These are phyloP conservation scores for Emergomyces orientalis DNA, from an alignment of 2,329 filamentous ascomycete genomes.

Conservation along the genomic window DNA sequence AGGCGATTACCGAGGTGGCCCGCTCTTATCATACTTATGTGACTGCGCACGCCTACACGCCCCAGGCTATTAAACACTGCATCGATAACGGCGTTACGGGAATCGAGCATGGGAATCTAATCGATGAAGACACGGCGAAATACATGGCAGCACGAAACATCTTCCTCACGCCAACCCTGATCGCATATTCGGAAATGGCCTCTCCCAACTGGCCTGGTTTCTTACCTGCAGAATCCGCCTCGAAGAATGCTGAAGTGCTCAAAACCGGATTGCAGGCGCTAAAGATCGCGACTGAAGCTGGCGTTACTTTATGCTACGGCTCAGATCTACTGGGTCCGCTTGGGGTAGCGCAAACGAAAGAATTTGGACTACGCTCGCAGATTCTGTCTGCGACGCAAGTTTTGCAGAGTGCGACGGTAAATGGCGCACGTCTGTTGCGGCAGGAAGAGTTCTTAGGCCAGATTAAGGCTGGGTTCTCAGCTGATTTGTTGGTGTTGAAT, in stretches of 20 bases:
- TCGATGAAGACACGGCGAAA: conserved; percentile 37
- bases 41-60: conserved; percentile 51
- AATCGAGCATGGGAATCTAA: conserved; percentile 47
- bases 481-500: conserved; percentile 47
- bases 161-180: conserved; percentile 47
- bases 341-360: conserved; percentile 40
- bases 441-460: conserved; percentile 43
- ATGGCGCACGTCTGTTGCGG: conserved; percentile 43
- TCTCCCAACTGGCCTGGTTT: conserved; percentile 27
- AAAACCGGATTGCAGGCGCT: conserved; percentile 40
- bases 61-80: conserved; percentile 45
- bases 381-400: conserved; percentile 38
- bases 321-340: conserved; percentile 47
- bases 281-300: conserved; percentile 43
- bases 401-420: conserved; percentile 45
- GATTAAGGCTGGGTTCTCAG: conserved; percentile 42
- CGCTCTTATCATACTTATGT: conserved; percentile 44
- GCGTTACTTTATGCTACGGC: conserved; percentile 49
- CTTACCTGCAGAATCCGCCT: conserved; percentile 21
- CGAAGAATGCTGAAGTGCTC: conserved; percentile 46
- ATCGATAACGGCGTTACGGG: conserved; percentile 47
- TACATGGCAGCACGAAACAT: conserved; percentile 43
- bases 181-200: conserved; percentile 44
- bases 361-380: conserved; percentile 40
- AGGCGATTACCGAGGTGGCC: conserved; percentile 45